phyloP scores from a whole-genome alignment of 2,329 filamentous ascomycete genomes.

The Claviceps sp. region DNA sequence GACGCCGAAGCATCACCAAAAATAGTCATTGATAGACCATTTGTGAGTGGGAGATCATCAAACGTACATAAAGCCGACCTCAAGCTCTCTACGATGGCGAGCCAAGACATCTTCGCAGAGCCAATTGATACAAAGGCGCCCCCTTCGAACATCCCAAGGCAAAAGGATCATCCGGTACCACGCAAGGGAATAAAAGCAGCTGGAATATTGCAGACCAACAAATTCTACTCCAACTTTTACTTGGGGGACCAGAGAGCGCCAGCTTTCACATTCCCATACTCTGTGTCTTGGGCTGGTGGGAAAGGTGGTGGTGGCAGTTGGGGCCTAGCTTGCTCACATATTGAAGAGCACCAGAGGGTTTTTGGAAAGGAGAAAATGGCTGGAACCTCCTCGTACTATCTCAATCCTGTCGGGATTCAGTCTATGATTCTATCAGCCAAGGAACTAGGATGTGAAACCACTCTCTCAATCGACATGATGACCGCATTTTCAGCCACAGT shows the following conservation, averaged over 20 bases:
- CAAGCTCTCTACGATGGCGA: constrained; percentile 12
- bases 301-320: constrained; percentile 50
- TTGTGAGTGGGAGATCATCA: not conserved
- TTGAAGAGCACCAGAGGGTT: constrained; percentile 52
- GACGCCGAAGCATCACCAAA: not conserved
- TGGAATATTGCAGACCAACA: constrained; percentile 56
- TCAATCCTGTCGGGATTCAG: constrained; percentile 71
- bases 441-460: constrained; percentile 52
- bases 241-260: constrained; percentile 56
- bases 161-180: constrained; percentile 44
- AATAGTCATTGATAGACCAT: not conserved
- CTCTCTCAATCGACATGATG: constrained; percentile 37
- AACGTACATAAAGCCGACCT: not conserved
- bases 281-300: constrained; percentile 53
- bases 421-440: constrained; percentile 66
- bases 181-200: constrained; percentile 34
- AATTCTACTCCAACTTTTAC: constrained; percentile 72
- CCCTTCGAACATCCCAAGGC: constrained; percentile 30
- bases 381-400: constrained; percentile 56
- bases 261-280: constrained; percentile 65
- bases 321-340: constrained; percentile 66
- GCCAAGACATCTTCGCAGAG: constrained; percentile 38
- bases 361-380: constrained; percentile 45
- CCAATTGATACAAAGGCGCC: constrained; percentile 42
- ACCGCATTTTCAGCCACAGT: constrained; percentile 52